Base-by-base conservation (phyloP, 352 stramenopile genomes). In the Globisporangium paddicum region DNA sequence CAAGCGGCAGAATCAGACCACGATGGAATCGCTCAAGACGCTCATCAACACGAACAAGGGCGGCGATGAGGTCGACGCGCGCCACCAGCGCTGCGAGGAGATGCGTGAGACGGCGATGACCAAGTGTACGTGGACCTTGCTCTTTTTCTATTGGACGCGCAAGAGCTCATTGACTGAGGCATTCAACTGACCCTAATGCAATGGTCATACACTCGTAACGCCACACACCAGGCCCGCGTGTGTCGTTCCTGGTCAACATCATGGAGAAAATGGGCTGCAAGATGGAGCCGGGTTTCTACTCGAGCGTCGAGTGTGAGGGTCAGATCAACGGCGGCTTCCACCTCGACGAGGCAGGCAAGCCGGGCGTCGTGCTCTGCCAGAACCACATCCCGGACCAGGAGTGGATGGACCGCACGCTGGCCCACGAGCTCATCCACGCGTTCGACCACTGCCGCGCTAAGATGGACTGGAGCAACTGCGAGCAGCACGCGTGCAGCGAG, bases 401-500 rank as follows among this genome's bases (percentile, higher is more conserved):
- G 64, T 90, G 82, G 85, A 93, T 98, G 76, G 89, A 97, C 63
- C 84, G 89, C 49, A 98, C 93, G 19, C 75, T 98, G 53, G 75
- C 87, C 21, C 93, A 98, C 60, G 93, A 98, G 69, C 75, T 98
- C 56, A 92, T 98, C 60, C 93, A 98, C 67, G 93, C 93, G 7
- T 98, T 90, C 61, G 93, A 98, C 66, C 85, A 97, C 70, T 98
- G 90, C 72, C 87, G 92, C 54, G 85, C 87, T 61, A 95, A 97
- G 63, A 81, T 97, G 49, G 82, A 98, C 71, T 97, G 88, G 86
- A 84, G 80, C 61, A 96, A 96, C 72, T 97, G 87, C 72, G 84
- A 96, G 62, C 89, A 97, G 61, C 80, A 96, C 63, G 90, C 92
- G 19, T 98, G 93, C 71, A 97, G 86, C 50, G 93, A 98, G 72